phyloP scores from a whole-genome alignment of 1,139 yeast species.

The Meyerozyma guilliermondii region DNA sequence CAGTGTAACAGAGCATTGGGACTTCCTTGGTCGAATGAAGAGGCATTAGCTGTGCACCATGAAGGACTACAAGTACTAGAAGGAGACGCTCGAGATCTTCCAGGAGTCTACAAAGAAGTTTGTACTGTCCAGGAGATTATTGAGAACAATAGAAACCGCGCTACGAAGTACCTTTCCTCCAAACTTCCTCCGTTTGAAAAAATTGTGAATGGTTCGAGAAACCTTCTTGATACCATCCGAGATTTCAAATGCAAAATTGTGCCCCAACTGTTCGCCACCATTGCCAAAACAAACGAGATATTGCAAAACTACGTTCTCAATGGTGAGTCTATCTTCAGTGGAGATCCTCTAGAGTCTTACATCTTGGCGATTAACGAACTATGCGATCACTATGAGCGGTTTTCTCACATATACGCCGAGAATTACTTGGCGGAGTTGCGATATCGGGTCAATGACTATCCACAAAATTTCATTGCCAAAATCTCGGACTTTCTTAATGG shows the following conservation, averaged over 20 bases:
- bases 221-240: neutral
- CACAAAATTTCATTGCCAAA: conserved; percentile 28
- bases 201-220: neutral
- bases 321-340: neutral
- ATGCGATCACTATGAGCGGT: conserved; percentile 33
- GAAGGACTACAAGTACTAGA: conserved; percentile 28
- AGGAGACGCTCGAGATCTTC: conserved; percentile 31
- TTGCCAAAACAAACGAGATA: neutral
- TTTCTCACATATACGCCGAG: conserved; percentile 28
- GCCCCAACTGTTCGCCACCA: neutral
- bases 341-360: conserved; percentile 18
- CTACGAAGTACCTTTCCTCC: neutral
- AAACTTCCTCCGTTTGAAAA: neutral
- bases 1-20: conserved; percentile 53
- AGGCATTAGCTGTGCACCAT: conserved; percentile 14
- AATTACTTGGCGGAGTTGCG: conserved; percentile 36
- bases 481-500: conserved; percentile 31
- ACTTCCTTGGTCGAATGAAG: conserved; percentile 12
- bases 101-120: conserved; percentile 25
- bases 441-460: conserved; percentile 37
- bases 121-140: neutral
- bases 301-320: neutral
- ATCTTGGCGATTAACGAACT: conserved; percentile 26
- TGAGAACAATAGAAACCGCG: neutral
- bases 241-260: neutral